Evolutionary conservation across 495 filamentous ascomycete genomes (phyloP).

Genomic region (Penicillium lagena): DNA sequence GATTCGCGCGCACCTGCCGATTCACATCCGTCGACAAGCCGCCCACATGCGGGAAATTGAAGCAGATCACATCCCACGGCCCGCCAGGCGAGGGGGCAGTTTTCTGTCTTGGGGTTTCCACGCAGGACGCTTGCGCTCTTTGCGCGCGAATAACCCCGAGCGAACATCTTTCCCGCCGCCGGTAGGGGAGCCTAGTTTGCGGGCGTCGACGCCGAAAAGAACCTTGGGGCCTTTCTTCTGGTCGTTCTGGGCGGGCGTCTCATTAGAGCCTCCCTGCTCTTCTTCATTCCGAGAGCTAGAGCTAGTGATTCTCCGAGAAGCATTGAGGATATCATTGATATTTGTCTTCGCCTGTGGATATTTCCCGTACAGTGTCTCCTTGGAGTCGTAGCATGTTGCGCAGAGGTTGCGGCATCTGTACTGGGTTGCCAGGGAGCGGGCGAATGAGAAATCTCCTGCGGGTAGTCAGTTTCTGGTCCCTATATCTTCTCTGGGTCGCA

Average conservation of each 20-base stretch:
- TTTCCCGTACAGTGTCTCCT: conserved; percentile 51
- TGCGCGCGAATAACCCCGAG: conserved; percentile 18
- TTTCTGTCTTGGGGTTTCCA: conserved; percentile 17
- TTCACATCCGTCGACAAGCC: conserved; percentile 89
- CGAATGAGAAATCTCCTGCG: conserved; percentile 79
- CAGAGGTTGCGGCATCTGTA: conserved; percentile 63
- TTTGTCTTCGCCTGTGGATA: conserved; percentile 69
- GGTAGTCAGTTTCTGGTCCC: conserved; percentile 5
- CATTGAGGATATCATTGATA: conserved; percentile 44
- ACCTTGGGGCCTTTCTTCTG: conserved; percentile 31
- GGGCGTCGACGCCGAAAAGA: conserved; percentile 68
- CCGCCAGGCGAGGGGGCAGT: conserved; percentile 18
- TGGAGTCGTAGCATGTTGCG: conserved; percentile 56
- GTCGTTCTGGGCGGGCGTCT: conserved; percentile 9
- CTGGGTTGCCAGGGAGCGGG: conserved; percentile 62
- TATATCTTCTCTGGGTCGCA: too few species aligned
- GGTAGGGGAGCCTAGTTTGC: conserved; percentile 49
- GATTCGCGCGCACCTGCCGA: conserved; percentile 86
- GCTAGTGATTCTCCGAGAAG: background rate
- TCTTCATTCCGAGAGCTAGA: too few species aligned
- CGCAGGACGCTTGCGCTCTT: conserved; percentile 23
- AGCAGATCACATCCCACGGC: conserved; percentile 69
- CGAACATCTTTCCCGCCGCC: conserved; percentile 39
- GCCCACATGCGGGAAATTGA: conserved; percentile 96
- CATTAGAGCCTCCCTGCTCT: too few species aligned